Percentiles rank a stretch among this genome's conserved stretches.
phyloP scores from a whole-genome alignment of 306 rosid species.

The Cicer chorassanicum region DNA sequence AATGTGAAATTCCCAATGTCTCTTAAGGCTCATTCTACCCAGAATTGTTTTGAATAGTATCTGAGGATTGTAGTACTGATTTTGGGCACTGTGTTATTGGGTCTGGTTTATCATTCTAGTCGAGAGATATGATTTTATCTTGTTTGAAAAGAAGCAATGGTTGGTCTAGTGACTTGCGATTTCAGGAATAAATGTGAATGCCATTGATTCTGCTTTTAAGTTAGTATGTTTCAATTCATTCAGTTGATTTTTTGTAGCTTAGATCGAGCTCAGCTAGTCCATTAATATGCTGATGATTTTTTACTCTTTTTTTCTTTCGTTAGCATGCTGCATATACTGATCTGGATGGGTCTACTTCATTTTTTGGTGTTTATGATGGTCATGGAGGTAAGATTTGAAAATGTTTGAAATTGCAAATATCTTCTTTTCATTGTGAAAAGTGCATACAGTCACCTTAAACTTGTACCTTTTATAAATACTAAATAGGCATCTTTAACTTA shows the following conservation, averaged over 20 bases:
- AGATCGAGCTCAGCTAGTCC: slow-evolving; percentile 11
- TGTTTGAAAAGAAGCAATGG: slow-evolving; percentile 29
- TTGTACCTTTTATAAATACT: background rate
- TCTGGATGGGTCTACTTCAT: slow-evolving; percentile 85
- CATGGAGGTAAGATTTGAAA: slow-evolving; percentile 86
- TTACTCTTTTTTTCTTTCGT: slow-evolving; percentile 39
- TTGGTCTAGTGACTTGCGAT: slow-evolving; percentile 13
- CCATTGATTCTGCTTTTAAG: background rate
- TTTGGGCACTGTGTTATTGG: slow-evolving; percentile 2
- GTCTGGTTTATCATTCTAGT: background rate
- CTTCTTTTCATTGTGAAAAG: slow-evolving; percentile 1
- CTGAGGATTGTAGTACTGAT: slow-evolving; percentile 20
- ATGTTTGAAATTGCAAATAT: slow-evolving; percentile 28
- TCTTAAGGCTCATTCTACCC: background rate
- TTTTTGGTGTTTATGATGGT: slow-evolving; percentile 97
- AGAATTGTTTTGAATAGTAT: slow-evolving; percentile 26
- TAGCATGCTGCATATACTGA: slow-evolving; percentile 96
- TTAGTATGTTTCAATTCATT: slow-evolving; percentile 23
- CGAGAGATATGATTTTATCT: slow-evolving; percentile 17
- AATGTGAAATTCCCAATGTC: background rate
- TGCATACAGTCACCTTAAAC: background rate
- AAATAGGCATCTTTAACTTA: background rate
- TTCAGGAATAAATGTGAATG: slow-evolving; percentile 30
- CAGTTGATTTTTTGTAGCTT: slow-evolving; percentile 32
- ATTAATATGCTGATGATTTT: slow-evolving; percentile 38